Conservation (phyloP, 129 eudicot genomes). For the Flaveria linearis region DNA sequence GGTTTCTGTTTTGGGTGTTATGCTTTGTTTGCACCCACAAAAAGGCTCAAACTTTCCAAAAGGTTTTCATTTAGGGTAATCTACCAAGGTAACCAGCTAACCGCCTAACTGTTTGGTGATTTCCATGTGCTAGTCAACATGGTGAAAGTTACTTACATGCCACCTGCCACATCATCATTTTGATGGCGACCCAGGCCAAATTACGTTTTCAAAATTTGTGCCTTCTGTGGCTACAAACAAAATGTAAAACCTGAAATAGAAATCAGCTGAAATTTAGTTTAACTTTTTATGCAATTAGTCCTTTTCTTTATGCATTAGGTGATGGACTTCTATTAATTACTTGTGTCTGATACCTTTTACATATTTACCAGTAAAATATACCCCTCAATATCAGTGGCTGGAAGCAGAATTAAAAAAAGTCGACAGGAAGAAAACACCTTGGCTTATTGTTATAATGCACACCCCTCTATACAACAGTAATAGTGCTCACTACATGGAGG, state of each 20-base stretch:
- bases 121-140: background rate
- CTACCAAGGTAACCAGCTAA: background rate
- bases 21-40: background rate
- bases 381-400: constrained; percentile 79
- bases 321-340: background rate
- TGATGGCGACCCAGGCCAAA: background rate
- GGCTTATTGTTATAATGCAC: constrained; percentile 87
- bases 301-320: constrained; percentile 7
- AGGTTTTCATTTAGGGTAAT: background rate
- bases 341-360: background rate
- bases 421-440: constrained; percentile 75
- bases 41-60: background rate
- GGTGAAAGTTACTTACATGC: background rate
- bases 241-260: background rate
- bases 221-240: constrained; percentile 1
- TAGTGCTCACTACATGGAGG: constrained; percentile 73
- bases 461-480: constrained; percentile 70
- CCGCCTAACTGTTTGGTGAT: background rate
- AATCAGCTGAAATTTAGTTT: background rate
- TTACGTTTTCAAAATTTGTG: background rate
- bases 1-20: background rate
- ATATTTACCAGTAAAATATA: constrained; percentile 59
- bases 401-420: constrained; percentile 55
- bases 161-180: background rate
- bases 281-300: background rate